Conservation (phyloP, 305 asterid species). For the Fraxinus xanthoxyloides region DNA sequence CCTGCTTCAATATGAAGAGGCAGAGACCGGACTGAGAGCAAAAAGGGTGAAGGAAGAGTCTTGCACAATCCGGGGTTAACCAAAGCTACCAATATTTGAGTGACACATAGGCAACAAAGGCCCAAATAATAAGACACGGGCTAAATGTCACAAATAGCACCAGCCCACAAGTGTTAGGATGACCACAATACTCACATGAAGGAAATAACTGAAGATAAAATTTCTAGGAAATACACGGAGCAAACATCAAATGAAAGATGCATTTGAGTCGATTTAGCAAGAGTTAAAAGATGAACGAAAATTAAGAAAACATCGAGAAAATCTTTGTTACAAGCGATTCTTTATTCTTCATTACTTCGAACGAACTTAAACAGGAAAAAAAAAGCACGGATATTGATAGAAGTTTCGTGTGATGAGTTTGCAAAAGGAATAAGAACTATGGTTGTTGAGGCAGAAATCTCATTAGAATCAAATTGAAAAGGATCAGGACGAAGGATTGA, state of each 20-base stretch:
- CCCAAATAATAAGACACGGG: too few species aligned
- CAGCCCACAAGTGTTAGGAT: too few species aligned
- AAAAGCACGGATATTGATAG: slow-evolving; percentile 52
- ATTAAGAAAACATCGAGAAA: slow-evolving; percentile 54
- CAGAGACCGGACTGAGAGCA: too few species aligned
- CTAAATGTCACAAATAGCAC: too few species aligned
- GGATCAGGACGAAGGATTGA: slow-evolving; percentile 45
- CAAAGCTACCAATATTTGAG: too few species aligned
- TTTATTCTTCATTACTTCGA: slow-evolving; percentile 40
- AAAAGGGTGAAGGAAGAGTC: too few species aligned
- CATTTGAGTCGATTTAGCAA: slow-evolving; percentile 34
- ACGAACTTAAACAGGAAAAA: slow-evolving; percentile 60
- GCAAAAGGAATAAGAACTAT: slow-evolving; percentile 62
- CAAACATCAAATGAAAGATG: slow-evolving; percentile 32
- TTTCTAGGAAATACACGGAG: slow-evolving; percentile 36
- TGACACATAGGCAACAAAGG: too few species aligned
- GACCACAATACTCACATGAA: slow-evolving; percentile 15
- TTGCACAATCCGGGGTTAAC: too few species aligned
- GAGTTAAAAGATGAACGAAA: slow-evolving; percentile 57
- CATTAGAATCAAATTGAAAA: slow-evolving; percentile 31
- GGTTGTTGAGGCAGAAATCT: slow-evolving; percentile 43
- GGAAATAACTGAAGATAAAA: slow-evolving; percentile 40
- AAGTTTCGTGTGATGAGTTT: slow-evolving; percentile 85
- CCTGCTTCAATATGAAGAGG: too few species aligned
- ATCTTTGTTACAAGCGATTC: slow-evolving; percentile 44